Evolutionary conservation across 805 yeast genomes (phyloP).

Genomic region (Nakazawaea populi): DNA sequence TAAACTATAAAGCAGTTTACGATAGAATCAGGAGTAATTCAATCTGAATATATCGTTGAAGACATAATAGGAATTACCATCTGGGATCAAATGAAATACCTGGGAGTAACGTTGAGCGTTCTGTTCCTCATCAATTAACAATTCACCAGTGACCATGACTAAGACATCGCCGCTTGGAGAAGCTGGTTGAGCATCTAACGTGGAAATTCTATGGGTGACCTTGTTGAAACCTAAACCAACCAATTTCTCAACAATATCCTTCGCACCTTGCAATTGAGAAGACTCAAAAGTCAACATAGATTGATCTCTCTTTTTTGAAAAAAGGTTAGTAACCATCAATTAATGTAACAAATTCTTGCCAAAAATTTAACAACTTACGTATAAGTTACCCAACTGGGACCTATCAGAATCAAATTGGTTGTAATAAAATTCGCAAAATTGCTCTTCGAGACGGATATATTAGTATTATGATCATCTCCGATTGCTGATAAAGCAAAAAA

Average conservation of each 20-base stretch:
- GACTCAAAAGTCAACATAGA: conserved; percentile 98
- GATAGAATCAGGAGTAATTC: conserved; percentile 52
- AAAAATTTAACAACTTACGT: conserved; percentile 36
- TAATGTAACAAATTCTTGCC: background rate
- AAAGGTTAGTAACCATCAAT: conserved; percentile 1
- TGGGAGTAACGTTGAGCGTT: conserved; percentile 96
- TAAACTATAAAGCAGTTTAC: background rate
- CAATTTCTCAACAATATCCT: conserved; percentile 87
- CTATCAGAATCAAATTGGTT: conserved; percentile 92
- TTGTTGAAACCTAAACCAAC: conserved; percentile 85
- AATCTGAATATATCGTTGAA: conserved; percentile 96
- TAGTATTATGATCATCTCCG: background rate
- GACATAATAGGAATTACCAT: conserved; percentile 84
- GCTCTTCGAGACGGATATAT: conserved; percentile 31
- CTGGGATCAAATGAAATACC: conserved; percentile 95
- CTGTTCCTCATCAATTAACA: conserved; percentile 88
- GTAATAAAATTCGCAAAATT: conserved; percentile 92
- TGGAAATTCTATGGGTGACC: conserved; percentile 89
- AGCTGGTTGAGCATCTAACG: conserved; percentile 97
- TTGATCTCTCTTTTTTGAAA: conserved; percentile 60
- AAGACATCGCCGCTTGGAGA: conserved; percentile 88
- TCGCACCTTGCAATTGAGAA: conserved; percentile 90
- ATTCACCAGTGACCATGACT: conserved; percentile 97
- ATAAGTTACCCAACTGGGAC: conserved; percentile 84
- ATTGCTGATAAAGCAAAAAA: background rate